A percentile compares a stretch with the other conserved stretches of the same genome.
These are phyloP conservation scores for Scheffersomyces cryptocercus DNA, from an alignment of 1,139 yeast genomes.

Conservation along the genomic window DNA sequence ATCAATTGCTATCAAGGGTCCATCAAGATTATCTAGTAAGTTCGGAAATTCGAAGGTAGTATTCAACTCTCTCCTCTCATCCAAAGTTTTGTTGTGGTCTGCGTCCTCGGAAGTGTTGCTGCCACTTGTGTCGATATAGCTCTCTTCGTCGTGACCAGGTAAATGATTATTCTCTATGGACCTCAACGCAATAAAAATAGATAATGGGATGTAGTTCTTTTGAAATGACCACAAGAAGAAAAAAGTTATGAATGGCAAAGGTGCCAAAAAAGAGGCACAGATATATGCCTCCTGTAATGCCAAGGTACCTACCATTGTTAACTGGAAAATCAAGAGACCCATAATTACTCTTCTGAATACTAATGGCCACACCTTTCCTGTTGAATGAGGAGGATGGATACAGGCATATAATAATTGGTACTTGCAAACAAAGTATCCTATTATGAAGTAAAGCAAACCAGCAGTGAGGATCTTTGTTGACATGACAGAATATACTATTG, in stretches of 20 bases:
- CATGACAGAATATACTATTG: conserved; percentile 74
- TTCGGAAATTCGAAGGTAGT: conserved; percentile 79
- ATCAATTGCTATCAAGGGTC: conserved; percentile 76
- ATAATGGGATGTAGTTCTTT: conserved; percentile 74
- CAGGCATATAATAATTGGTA: conserved; percentile 77
- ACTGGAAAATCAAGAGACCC: conserved; percentile 74
- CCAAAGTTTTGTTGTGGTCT: conserved; percentile 46
- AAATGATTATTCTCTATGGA: conserved; percentile 25
- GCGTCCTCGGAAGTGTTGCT: conserved; percentile 5
- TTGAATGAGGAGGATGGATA: conserved; percentile 87
- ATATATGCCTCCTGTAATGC: conserved; percentile 77
- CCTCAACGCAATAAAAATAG: conserved; percentile 82
- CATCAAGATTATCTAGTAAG: conserved; percentile 67
- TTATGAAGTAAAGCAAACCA: conserved; percentile 69
- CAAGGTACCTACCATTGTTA: conserved; percentile 89
- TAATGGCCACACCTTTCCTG: conserved; percentile 87
- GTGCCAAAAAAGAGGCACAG: conserved; percentile 69
- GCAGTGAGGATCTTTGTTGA: conserved; percentile 74
- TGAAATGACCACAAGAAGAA: conserved; percentile 80
- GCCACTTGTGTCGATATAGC: conserved; percentile 3
- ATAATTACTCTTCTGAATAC: conserved; percentile 71
- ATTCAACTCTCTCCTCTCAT: conserved; percentile 65
- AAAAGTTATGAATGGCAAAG: conserved; percentile 70
- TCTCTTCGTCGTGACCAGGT: conserved; percentile 9
- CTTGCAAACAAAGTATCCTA: conserved; percentile 79